phyloP scores from a whole-genome alignment of 495 filamentous ascomycete genomes.

The Penicillium angulare region DNA sequence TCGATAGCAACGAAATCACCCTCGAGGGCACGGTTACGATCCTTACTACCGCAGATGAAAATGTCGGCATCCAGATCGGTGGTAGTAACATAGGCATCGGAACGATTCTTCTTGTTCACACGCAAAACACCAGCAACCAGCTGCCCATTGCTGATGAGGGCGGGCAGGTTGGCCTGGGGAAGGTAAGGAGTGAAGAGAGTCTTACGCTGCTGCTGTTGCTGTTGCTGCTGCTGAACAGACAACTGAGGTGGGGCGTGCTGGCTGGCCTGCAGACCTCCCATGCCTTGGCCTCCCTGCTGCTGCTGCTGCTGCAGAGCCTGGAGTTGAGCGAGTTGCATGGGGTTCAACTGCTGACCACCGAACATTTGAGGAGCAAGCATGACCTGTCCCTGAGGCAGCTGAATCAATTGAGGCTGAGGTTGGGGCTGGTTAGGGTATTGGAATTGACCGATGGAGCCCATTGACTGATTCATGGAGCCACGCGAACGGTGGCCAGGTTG shows the following conservation, averaged over 20 bases:
- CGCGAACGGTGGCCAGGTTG: slow-evolving; percentile 90
- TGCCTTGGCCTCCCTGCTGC: slow-evolving; percentile 74
- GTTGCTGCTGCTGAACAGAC: slow-evolving; percentile 56
- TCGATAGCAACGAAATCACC: slow-evolving; percentile 95
- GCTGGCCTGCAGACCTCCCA: slow-evolving; percentile 64
- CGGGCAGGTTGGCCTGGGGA: slow-evolving; percentile 91
- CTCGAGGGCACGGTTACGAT: slow-evolving; percentile 92
- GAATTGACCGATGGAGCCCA: slow-evolving; percentile 81
- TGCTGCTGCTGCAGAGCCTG: slow-evolving; percentile 85
- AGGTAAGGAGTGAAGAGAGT: slow-evolving; percentile 98
- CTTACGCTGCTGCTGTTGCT: slow-evolving; percentile 89
- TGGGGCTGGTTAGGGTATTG: slow-evolving; percentile 92
- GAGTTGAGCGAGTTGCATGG: slow-evolving; percentile 85
- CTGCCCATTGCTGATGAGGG: slow-evolving; percentile 85
- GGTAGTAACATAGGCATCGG: slow-evolving; percentile 95
- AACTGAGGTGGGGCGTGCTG: slow-evolving; percentile 71
- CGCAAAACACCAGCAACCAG: slow-evolving; percentile 94
- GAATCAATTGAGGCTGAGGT: slow-evolving; percentile 87
- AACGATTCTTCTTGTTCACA: slow-evolving; percentile 99
- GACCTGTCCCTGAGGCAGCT: slow-evolving; percentile 79
- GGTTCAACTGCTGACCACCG: slow-evolving; percentile 80
- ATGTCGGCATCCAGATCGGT: slow-evolving; percentile 96
- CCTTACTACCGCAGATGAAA: slow-evolving; percentile 98
- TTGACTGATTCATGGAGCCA: slow-evolving; percentile 81
- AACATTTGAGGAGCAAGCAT: slow-evolving; percentile 76